Evolutionary conservation across 176 grass and related monocot genomes (phyloP).

Genomic region (Oryza glaberrima): DNA sequence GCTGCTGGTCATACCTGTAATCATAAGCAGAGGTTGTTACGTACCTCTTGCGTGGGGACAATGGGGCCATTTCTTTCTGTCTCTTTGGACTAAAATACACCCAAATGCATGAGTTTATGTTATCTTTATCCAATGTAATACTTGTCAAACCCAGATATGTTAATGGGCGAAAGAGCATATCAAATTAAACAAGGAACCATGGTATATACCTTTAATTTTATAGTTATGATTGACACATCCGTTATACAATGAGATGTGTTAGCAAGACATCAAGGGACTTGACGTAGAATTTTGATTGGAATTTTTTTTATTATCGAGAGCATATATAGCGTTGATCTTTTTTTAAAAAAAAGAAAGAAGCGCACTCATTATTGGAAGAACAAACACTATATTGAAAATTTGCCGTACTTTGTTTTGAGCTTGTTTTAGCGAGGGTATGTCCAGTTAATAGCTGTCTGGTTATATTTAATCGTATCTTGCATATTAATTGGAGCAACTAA

Average conservation of each 20-base stretch:
- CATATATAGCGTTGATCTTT: conserved; percentile 4
- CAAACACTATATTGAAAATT: neutral
- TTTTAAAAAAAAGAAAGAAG: neutral
- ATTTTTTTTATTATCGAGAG: neutral
- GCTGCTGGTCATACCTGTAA: conserved; percentile 19
- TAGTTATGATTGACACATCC: conserved; percentile 1
- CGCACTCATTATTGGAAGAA: neutral
- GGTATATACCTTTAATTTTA: neutral
- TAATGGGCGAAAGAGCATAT: neutral
- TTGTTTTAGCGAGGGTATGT: neutral
- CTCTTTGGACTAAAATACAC: neutral
- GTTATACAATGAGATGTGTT: neutral
- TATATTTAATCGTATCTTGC: neutral
- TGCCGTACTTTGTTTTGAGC: neutral
- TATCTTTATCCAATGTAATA: neutral
- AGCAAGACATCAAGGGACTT: neutral
- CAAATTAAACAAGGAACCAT: neutral
- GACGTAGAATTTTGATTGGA: neutral
- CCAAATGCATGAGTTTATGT: neutral
- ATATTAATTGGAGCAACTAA: neutral
- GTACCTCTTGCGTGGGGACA: neutral
- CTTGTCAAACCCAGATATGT: neutral
- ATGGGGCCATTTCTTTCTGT: neutral
- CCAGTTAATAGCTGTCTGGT: neutral
- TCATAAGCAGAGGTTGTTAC: conserved; percentile 25